These are phyloP conservation scores for Heracleum sosnowskyi DNA, from an alignment of 129 eudicot genomes.

Conservation along the genomic window DNA sequence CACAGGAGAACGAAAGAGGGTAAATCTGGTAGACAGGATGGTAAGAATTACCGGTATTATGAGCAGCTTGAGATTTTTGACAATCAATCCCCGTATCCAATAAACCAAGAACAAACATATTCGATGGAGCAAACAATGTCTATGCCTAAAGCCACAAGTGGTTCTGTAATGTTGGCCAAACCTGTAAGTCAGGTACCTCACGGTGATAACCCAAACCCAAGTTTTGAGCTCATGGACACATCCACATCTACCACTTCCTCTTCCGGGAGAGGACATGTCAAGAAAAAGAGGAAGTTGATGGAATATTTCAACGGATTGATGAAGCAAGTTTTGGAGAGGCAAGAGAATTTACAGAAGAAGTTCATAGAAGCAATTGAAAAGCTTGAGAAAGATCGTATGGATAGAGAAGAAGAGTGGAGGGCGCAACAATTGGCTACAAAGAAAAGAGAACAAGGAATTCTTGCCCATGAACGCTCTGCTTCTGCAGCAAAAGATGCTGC, in stretches of 20 bases:
- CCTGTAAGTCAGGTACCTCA: conserved; percentile 15
- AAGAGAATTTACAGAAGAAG: conserved; percentile 42
- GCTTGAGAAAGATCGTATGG: conserved; percentile 31
- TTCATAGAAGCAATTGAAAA: conserved; percentile 45
- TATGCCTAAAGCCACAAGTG: background rate
- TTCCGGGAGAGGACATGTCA: conserved; percentile 24
- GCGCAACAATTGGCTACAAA: conserved; percentile 34
- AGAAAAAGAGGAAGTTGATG: conserved; percentile 33
- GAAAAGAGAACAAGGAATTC: conserved; percentile 33
- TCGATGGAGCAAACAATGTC: conserved; percentile 11
- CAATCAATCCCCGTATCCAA: background rate
- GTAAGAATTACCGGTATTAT: conserved; percentile 39
- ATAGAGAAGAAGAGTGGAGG: conserved; percentile 55
- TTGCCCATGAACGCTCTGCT: conserved; percentile 41
- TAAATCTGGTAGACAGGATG: conserved; percentile 27
- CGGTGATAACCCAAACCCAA: conserved; percentile 12
- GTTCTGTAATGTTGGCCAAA: conserved; percentile 1
- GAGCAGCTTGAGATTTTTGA: conserved; percentile 38
- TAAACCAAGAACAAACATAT: conserved; percentile 10
- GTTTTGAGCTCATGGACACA: conserved; percentile 27
- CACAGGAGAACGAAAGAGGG: conserved; percentile 49
- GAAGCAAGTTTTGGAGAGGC: conserved; percentile 43
- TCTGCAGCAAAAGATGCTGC: conserved; percentile 52
- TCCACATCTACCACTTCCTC: conserved; percentile 44
- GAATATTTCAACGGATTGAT: conserved; percentile 31